These are phyloP conservation scores for Plasmopara viticola DNA, from an alignment of 352 stramenopile genomes.

Conservation along the genomic window DNA sequence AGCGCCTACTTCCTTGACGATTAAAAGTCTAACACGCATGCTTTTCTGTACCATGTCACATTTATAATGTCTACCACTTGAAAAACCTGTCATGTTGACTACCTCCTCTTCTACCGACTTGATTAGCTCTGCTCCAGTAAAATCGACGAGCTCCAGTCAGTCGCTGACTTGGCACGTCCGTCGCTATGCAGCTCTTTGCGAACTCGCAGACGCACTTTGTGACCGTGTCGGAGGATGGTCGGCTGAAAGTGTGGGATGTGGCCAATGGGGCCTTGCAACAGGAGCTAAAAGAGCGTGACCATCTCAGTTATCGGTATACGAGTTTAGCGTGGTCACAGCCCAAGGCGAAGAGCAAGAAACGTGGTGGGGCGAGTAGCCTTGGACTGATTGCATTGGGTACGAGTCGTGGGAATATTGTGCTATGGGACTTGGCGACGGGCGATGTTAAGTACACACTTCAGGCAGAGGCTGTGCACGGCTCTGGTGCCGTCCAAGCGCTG, in stretches of 20 bases:
- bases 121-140: slow-evolving; percentile 56
- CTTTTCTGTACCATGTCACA: slow-evolving; percentile 14
- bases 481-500: slow-evolving; percentile 53
- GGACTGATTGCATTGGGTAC: slow-evolving; percentile 69
- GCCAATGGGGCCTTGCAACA: slow-evolving; percentile 52
- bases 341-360: slow-evolving; percentile 36
- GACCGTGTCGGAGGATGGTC: slow-evolving; percentile 73
- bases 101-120: slow-evolving; percentile 3
- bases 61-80: slow-evolving; percentile 2
- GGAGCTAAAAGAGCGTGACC: slow-evolving; percentile 78
- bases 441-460: slow-evolving; percentile 59
- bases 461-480: slow-evolving; percentile 33
- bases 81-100: slow-evolving; percentile 1
- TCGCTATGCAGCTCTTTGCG: slow-evolving; percentile 68
- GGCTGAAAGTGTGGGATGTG: slow-evolving; percentile 80
- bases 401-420: slow-evolving; percentile 51
- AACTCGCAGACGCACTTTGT: slow-evolving; percentile 72
- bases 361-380: slow-evolving; percentile 29
- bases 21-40: not conserved
- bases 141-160: slow-evolving; percentile 14
- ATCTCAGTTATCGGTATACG: slow-evolving; percentile 82
- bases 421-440: slow-evolving; percentile 69
- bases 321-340: slow-evolving; percentile 56
- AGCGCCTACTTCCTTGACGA: slow-evolving; percentile 5
- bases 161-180: slow-evolving; percentile 6